Percentiles rank a stretch among this genome's conserved stretches.
Conservation (phyloP, 2,329 filamentous ascomycete species). For the Pyrenochaeta sp. region DNA sequence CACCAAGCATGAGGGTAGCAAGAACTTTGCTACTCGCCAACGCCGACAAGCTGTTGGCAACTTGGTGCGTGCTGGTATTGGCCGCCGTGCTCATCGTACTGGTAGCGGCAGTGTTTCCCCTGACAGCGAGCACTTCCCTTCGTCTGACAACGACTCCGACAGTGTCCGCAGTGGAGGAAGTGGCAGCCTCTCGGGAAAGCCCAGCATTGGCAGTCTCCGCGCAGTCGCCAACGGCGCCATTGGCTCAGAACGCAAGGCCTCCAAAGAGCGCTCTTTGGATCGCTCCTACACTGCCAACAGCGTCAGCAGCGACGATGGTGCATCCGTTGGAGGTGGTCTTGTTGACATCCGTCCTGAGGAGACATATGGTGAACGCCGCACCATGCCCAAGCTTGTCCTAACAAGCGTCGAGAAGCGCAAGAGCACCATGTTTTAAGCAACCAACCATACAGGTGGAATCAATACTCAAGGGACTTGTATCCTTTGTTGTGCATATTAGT, state of each 20-base stretch:
- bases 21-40: conserved; percentile 95
- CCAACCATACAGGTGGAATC: conserved; percentile 16
- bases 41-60: conserved; percentile 91
- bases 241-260: conserved; percentile 79
- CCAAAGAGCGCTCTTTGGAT: conserved; percentile 47
- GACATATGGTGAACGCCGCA: conserved; percentile 71
- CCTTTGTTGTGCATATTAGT: conserved; percentile 48
- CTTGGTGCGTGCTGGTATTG: conserved; percentile 86
- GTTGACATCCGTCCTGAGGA: conserved; percentile 60
- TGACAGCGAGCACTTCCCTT: conserved; percentile 81
- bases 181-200: conserved; percentile 80
- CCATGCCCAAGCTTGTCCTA: conserved; percentile 84
- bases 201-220: conserved; percentile 76
- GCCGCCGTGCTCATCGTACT: conserved; percentile 75
- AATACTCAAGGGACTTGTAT: conserved; percentile 22
- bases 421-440: conserved; percentile 66
- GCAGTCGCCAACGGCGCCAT: conserved; percentile 84
- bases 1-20: conserved; percentile 89
- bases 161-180: conserved; percentile 69
- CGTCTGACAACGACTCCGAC: conserved; percentile 69
- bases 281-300: conserved; percentile 67
- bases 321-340: conserved; percentile 63
- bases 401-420: conserved; percentile 92
- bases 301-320: conserved; percentile 68
- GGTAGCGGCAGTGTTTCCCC: conserved; percentile 84